Percentiles rank a stretch among this genome's conserved stretches.
Evolutionary conservation across 768 basidiomycete species (phyloP).

Genomic region (Boletus rufocinnamomeus): DNA sequence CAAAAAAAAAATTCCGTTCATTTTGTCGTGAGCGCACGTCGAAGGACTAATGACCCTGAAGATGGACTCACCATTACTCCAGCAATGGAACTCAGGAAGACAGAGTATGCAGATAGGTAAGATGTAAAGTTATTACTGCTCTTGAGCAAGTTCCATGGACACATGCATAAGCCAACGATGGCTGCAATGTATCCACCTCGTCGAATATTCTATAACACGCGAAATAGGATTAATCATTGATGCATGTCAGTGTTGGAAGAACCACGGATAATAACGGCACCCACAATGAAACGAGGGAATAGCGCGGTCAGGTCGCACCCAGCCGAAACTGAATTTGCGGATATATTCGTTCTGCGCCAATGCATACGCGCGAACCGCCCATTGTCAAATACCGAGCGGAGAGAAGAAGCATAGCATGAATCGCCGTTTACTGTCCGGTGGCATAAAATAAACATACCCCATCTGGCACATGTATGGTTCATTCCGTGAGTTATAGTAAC

Average conservation of each 20-base stretch:
- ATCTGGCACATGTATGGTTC: constrained; percentile 21
- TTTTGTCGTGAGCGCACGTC: neutral
- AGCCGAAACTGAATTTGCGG: constrained; percentile 80
- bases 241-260: neutral
- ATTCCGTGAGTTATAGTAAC: constrained; percentile 13
- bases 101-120: constrained; percentile 80
- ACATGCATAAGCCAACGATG: constrained; percentile 71
- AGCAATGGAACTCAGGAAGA: constrained; percentile 78
- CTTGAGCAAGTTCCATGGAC: constrained; percentile 76
- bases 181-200: constrained; percentile 85
- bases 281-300: constrained; percentile 71
- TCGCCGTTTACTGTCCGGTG: constrained; percentile 18
- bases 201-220: constrained; percentile 62
- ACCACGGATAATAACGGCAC: constrained; percentile 23
- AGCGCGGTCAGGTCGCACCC: constrained; percentile 83
- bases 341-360: constrained; percentile 65
- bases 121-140: constrained; percentile 76
- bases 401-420: constrained; percentile 6
- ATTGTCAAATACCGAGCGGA: constrained; percentile 9
- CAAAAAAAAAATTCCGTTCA: neutral
- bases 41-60: neutral
- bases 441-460: constrained; percentile 24
- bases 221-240: constrained; percentile 1
- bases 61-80: constrained; percentile 65
- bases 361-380: constrained; percentile 2